These are phyloP conservation scores for Rhexocercosporidium sp. DNA, from an alignment of 2,329 filamentous ascomycete genomes.

Conservation along the genomic window DNA sequence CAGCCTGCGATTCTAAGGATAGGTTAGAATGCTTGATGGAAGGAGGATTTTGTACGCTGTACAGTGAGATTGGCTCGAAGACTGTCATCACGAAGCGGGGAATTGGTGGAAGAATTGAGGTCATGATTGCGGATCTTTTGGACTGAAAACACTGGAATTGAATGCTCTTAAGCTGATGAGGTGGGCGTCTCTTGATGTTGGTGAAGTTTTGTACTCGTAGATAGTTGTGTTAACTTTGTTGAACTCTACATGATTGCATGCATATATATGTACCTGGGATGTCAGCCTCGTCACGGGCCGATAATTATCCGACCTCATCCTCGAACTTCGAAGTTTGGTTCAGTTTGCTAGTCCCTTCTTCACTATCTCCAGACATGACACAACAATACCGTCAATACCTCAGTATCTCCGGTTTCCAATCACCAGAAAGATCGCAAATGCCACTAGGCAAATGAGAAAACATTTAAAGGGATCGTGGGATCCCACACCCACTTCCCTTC, in stretches of 20 bases:
- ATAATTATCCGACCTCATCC: background rate
- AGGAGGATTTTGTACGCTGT: background rate
- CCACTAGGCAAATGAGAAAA: background rate
- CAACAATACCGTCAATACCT: background rate
- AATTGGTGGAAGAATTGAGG: conserved; percentile 65
- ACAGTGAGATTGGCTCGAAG: conserved; percentile 58
- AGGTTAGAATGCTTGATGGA: conserved; percentile 8
- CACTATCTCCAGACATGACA: background rate
- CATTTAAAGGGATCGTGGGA: background rate
- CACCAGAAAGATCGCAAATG: background rate
- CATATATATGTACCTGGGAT: background rate
- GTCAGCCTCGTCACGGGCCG: background rate
- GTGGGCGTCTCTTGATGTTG: background rate
- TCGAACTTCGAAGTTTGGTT: background rate
- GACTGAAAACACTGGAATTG: too few species aligned
- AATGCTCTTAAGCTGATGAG: background rate
- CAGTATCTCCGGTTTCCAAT: background rate
- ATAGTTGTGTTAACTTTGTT: background rate
- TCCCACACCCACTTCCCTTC: background rate
- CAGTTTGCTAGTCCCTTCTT: background rate
- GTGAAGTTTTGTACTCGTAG: background rate
- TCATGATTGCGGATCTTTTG: conserved; percentile 49
- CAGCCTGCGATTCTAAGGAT: conserved; percentile 61
- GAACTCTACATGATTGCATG: background rate
- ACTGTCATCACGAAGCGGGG: conserved; percentile 71